Evolutionary conservation across 2,329 filamentous ascomycete genomes (phyloP).

Genomic region (Hawksworthiomyces lignivorus): DNA sequence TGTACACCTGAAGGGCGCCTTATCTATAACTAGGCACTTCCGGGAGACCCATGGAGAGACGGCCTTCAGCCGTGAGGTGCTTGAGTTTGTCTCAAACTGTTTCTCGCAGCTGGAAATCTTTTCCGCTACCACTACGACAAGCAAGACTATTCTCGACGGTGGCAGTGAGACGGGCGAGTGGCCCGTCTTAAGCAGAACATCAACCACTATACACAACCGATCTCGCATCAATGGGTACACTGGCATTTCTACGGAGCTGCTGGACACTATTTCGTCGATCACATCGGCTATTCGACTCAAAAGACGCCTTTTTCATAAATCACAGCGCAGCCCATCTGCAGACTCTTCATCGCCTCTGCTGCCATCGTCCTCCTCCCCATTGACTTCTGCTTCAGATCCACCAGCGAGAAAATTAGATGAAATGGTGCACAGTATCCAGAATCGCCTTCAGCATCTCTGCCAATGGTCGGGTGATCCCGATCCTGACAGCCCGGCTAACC

Average conservation of each 20-base stretch:
- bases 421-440: not conserved
- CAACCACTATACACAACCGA: not conserved
- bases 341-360: no score
- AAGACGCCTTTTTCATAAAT: not conserved
- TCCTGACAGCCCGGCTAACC: not conserved
- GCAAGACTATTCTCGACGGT: not conserved
- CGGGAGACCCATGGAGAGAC: not conserved
- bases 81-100: conserved; percentile 3
- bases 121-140: not conserved
- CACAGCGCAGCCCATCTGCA: no score
- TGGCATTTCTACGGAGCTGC: conserved; percentile 3
- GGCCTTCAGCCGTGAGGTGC: conserved; percentile 5
- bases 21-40: not conserved
- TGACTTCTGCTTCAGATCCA: not conserved
- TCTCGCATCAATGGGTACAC: conserved; percentile 4
- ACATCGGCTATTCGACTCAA: not conserved
- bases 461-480: conserved; percentile 7
- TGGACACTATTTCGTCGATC: conserved; percentile 2
- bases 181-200: no score
- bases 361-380: no score
- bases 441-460: not conserved
- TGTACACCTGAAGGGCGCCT: conserved; percentile 1
- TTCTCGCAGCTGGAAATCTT: not conserved
- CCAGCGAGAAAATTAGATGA: not conserved
- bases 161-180: not conserved